Percentiles rank a stretch among this genome's conserved stretches.
Conservation (phyloP, 1,139 yeast genomes). For the Hemisphaericaspora xylanilytica region DNA sequence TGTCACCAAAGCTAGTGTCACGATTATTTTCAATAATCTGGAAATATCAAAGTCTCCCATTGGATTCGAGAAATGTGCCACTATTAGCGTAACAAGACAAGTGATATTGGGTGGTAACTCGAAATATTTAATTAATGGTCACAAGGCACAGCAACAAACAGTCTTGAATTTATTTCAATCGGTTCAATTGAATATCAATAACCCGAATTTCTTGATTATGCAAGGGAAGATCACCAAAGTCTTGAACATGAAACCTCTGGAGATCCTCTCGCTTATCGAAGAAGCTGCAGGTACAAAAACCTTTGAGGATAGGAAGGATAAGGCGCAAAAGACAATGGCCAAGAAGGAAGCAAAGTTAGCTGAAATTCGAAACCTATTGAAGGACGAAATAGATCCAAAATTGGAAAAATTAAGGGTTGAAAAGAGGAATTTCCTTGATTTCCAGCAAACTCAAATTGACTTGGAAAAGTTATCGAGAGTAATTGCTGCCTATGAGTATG, state of each 20-base stretch:
- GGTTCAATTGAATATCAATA: conserved; percentile 92
- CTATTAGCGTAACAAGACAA: conserved; percentile 90
- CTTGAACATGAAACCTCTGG: conserved; percentile 91
- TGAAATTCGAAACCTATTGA: conserved; percentile 69
- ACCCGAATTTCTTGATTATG: conserved; percentile 96
- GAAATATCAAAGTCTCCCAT: conserved; percentile 79
- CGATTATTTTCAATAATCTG: conserved; percentile 87
- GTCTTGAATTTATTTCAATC: conserved; percentile 89
- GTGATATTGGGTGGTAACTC: conserved; percentile 89
- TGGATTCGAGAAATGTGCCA: conserved; percentile 76
- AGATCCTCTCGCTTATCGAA: conserved; percentile 85
- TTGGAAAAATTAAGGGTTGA: conserved; percentile 77
- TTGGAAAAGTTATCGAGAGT: conserved; percentile 72
- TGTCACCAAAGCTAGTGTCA: conserved; percentile 93
- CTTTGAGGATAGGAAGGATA: conserved; percentile 90
- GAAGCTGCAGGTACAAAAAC: conserved; percentile 98
- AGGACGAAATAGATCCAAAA: conserved; percentile 92
- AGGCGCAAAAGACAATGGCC: conserved; percentile 87
- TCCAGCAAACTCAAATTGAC: conserved; percentile 79
- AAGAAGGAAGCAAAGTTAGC: conserved; percentile 83
- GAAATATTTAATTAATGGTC: conserved; percentile 92
- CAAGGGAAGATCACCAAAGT: conserved; percentile 98
- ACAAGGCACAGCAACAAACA: conserved; percentile 92
- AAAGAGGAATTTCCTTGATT: conserved; percentile 79
- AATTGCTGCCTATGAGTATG: conserved; percentile 76